phyloP scores from a whole-genome alignment of 306 rosid genomes.

The Neltuma alba region DNA sequence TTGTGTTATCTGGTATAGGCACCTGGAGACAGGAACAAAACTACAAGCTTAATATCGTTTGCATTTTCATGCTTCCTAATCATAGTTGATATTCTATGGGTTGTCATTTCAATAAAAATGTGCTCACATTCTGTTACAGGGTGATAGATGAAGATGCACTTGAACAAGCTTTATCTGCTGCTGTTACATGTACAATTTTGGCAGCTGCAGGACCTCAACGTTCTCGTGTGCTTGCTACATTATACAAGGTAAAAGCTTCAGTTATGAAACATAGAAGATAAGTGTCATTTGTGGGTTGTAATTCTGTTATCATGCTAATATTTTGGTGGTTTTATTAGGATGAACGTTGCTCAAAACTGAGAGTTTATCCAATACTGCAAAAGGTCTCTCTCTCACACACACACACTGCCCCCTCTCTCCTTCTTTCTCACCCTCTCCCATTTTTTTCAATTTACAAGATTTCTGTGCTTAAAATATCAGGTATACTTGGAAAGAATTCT shows the following conservation, averaged over 20 bases:
- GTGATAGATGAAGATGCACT: constrained; percentile 92
- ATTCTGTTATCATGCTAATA: constrained; percentile 20
- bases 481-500: constrained; percentile 98
- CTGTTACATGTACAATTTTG: constrained; percentile 95
- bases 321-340: constrained; percentile 62
- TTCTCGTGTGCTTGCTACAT: constrained; percentile 95
- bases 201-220: constrained; percentile 99
- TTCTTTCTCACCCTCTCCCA: not conserved
- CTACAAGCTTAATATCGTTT: not conserved
- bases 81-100: constrained; percentile 17
- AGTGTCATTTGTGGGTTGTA: constrained; percentile 2
- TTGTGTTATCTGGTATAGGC: constrained; percentile 6
- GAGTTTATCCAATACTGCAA: constrained; percentile 91
- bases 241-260: constrained; percentile 73
- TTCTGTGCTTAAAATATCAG: constrained; percentile 43
- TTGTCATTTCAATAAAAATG: constrained; percentile 8
- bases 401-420: not conserved
- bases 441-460: not conserved
- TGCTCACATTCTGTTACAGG: constrained; percentile 45
- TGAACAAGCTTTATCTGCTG: constrained; percentile 96
- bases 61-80: constrained; percentile 3
- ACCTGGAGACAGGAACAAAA: constrained; percentile 9
- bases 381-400: constrained; percentile 56
- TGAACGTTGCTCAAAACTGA: constrained; percentile 94
- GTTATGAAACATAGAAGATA: constrained; percentile 1